phyloP scores from a whole-genome alignment of 1,284 basidiomycete genomes.

The Porogramme epimiltina region DNA sequence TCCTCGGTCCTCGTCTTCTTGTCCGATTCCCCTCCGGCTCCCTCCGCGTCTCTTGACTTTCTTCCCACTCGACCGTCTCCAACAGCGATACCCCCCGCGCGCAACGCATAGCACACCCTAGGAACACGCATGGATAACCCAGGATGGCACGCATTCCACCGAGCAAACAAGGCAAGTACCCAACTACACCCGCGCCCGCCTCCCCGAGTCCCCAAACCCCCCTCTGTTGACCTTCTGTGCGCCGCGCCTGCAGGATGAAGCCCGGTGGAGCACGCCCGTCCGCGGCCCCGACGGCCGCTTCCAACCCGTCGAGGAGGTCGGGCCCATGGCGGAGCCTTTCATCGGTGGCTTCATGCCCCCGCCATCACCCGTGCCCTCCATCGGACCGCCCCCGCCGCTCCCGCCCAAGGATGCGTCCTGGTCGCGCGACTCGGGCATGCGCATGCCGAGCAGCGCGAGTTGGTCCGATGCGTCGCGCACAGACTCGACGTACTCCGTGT shows the following conservation, averaged over 20 bases:
- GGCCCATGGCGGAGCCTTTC: conserved; percentile 59
- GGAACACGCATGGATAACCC: conserved; percentile 57
- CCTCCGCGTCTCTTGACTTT: background rate
- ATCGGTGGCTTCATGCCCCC: conserved; percentile 34
- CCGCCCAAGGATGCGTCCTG: conserved; percentile 38
- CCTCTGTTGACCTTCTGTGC: conserved; percentile 1
- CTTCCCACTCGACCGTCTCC: background rate
- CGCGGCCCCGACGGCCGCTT: conserved; percentile 53
- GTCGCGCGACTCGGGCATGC: conserved; percentile 19
- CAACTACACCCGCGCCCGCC: background rate
- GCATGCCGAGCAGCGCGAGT: conserved; percentile 18
- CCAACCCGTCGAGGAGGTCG: conserved; percentile 54
- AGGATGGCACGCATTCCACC: conserved; percentile 65
- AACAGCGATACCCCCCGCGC: background rate
- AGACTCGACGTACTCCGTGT: conserved; percentile 25
- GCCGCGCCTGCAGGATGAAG: conserved; percentile 45
- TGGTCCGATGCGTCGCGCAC: conserved; percentile 16
- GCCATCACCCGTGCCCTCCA: conserved; percentile 18
- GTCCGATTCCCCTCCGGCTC: conserved; percentile 3
- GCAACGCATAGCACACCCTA: background rate
- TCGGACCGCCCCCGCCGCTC: conserved; percentile 36
- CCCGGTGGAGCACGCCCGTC: conserved; percentile 40
- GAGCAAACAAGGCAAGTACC: conserved; percentile 29
- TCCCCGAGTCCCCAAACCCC: background rate
- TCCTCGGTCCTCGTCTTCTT: background rate